Base-by-base conservation (phyloP, 2,329 filamentous ascomycete species). In the Phaeosphaeriaceae sp. region DNA sequence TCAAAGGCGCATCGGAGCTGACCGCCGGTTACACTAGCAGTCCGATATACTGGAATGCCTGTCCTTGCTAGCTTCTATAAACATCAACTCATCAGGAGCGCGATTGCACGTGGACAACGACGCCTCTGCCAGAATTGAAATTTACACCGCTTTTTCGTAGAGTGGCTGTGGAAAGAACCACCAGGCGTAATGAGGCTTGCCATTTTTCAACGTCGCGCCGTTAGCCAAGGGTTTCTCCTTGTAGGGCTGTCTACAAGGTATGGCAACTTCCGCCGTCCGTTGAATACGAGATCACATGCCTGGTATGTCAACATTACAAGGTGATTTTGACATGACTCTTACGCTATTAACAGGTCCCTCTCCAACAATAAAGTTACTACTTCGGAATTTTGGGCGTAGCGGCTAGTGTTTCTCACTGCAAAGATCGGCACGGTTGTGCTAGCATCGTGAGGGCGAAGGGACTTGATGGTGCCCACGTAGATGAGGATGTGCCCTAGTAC, bases 331-430 rank as follows among this genome's bases (percentile, higher is more conserved):
- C 5, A 44, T 34, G 44, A 46, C 36, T 48, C 44, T 26, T 18
- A 28, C 13, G 17, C 7, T 6, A 17, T 13, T 13, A 3, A 2
- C 15, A 20, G 50, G 50, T 51, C 50, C 42, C 38, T 33, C 3
- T 15, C 8, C 18, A 32, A 26, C 26, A 32, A 32, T 26, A 15
- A 46, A 11, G 15, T 11, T 4, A 36, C 41, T 28, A 36, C 17
- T 18, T 17, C 26, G 44, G 7, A 21, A 3, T n/a, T 7, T 8
- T 15, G 30, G 38, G 36, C 54, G 50, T 50, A 51, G 50, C 47
- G 11, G 4, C 33, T 2, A 17, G 11, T 23, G 29, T 46, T 21
- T n/a, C 9, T 41, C 15, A 35, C 33, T 30, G 21, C 3, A 16
- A 35, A 21, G 40, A 35, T 43, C 30, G 34, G 18, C 32, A 23